These are phyloP conservation scores for Aspergillus indologenus DNA, from an alignment of 495 filamentous ascomycete species.

Conservation along the genomic window DNA sequence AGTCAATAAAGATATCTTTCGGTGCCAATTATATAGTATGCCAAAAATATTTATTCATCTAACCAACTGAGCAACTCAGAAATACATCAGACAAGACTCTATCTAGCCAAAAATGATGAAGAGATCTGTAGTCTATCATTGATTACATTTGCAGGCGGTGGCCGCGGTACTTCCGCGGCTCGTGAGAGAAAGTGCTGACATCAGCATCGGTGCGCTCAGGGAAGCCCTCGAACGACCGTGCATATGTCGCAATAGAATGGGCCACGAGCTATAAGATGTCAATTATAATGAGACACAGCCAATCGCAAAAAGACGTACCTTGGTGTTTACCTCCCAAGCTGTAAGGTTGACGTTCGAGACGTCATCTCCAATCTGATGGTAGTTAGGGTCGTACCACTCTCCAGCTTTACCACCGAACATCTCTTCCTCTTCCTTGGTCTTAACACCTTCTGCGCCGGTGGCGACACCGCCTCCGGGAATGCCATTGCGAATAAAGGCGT, in stretches of 20 bases:
- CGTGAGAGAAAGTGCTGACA: slow-evolving; percentile 2
- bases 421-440: slow-evolving; percentile 54
- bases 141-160: slow-evolving; percentile 18
- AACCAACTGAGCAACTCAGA: too few species aligned
- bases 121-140: background rate
- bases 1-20: too few species aligned
- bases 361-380: slow-evolving; percentile 57
- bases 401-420: slow-evolving; percentile 62
- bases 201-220: slow-evolving; percentile 19
- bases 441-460: slow-evolving; percentile 64
- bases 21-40: too few species aligned
- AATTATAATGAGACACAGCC: background rate
- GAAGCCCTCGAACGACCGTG: slow-evolving; percentile 49
- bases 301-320: slow-evolving; percentile 38
- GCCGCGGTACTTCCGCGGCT: slow-evolving; percentile 21
- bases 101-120: background rate
- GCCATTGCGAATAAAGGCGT: slow-evolving; percentile 58
- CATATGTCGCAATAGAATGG: slow-evolving; percentile 60
- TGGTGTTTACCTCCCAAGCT: slow-evolving; percentile 48
- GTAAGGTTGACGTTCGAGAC: slow-evolving; percentile 52
- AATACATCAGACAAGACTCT: background rate
- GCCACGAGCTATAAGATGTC: slow-evolving; percentile 48
- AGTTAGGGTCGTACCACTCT: slow-evolving; percentile 58
- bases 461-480: slow-evolving; percentile 65
- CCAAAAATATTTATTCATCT: too few species aligned